Percentiles rank a stretch among this genome's conserved stretches.
Evolutionary conservation across 306 rosid genomes (phyloP).

Genomic region (Crataegus laevigata): DNA sequence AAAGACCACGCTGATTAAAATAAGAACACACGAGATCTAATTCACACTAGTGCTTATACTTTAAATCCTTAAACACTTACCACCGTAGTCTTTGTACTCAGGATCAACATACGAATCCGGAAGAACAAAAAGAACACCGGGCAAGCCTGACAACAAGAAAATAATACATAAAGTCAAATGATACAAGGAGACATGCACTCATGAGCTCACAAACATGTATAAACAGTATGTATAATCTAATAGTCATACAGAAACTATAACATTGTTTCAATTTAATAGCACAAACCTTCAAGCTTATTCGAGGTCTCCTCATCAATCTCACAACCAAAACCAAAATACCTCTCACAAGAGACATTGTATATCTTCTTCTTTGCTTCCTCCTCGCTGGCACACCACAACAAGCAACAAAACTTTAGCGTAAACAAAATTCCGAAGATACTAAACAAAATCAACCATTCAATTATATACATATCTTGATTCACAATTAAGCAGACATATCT

Average conservation of each 20-base stretch:
- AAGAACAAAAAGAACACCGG: slow-evolving; percentile 81
- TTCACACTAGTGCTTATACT: background rate
- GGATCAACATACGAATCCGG: slow-evolving; percentile 93
- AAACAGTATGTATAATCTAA: background rate
- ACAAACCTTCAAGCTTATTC: slow-evolving; percentile 75
- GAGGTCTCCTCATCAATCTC: slow-evolving; percentile 94
- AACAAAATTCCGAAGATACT: background rate
- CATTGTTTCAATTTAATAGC: background rate
- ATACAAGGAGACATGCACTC: background rate
- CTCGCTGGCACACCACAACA: slow-evolving; percentile 33
- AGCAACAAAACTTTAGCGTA: background rate
- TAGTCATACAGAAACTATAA: background rate
- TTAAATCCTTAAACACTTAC: slow-evolving; percentile 30
- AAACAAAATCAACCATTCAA: background rate
- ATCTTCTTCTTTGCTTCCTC: slow-evolving; percentile 93
- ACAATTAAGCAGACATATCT: background rate
- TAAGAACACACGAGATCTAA: background rate
- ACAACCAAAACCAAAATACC: slow-evolving; percentile 89
- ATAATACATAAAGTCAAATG: background rate
- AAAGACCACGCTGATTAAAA: background rate
- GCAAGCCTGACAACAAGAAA: slow-evolving; percentile 40
- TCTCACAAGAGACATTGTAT: slow-evolving; percentile 80
- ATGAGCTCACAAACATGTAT: background rate
- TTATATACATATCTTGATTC: background rate
- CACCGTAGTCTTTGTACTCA: slow-evolving; percentile 83